Evolutionary conservation across 768 basidiomycete species (phyloP), one percentile per base, ranked within the genome.

Genomic region (Mycena galopus): DNA sequence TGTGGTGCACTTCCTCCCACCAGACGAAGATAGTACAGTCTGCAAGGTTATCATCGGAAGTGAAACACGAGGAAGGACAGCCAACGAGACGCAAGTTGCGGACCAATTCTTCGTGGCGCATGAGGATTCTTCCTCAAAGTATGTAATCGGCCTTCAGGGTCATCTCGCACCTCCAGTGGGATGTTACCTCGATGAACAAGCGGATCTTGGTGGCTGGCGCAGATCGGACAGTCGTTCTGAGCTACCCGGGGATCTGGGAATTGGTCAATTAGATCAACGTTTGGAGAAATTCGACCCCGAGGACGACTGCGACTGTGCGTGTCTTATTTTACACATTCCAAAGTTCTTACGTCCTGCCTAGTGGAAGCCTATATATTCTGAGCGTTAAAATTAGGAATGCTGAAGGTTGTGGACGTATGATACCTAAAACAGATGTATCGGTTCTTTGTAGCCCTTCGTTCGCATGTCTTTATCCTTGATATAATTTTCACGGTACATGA

Each of bases 231-330:
- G 69, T 11, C 63, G 32, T 0, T 65, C 67, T 32, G 19, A 47
- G 27, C 58, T 78, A 8, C 78, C 76, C 12, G 64, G 58, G 8
- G 68, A 72, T 44, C 19, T 75, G 30, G 74, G 76, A 30, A 77
- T 78, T 33, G 79, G 77, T 29, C 69, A 75, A n/a, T 65, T 80
- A 16, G 78, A 79, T 30, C 70, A 39, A 33, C 76, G 72, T n/a
- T 30, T 69, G 50, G 80, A 81, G 61, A 74, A 73, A 30, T 80
- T 79, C 62, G 69, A 80, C 64, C 74, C 78, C 1, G 79, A 74
- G 8, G 78, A 77, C 42, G 78, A 78, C 56, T 78, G 78, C 39
- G 73, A 73, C 56, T 25, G 78, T 78, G 55, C 65, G 77, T 76
- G 11, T 17, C 19, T 44, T 16, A 16, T 44, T 44, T 44, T 44